Evolutionary conservation across 1,284 basidiomycete genomes (phyloP), one percentile per base, ranked within the genome.

Genomic region (Boletellus dicymbophilus): DNA sequence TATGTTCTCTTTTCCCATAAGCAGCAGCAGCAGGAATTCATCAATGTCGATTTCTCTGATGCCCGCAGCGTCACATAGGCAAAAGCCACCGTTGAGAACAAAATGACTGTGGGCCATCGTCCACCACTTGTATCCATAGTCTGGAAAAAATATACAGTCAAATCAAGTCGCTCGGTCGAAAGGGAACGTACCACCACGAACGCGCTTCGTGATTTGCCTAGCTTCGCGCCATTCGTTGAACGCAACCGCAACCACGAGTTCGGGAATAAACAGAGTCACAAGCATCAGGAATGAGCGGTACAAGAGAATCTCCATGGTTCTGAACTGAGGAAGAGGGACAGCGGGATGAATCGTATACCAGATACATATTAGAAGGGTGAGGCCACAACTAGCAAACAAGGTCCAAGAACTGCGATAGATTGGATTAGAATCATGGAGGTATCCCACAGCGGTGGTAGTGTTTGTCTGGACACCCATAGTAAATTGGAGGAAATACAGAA

Each of bases 271-370:
- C 8, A 70, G 33, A 2, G 61, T 58, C 4, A 53, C 37, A 5
- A 60, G 3, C 57, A 68, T 62, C 10, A 64, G 21, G 18, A 44
- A 36, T 4, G 58, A 3, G 8, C 58, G 53, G 7, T 55, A 51
- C 4, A 23, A 8, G 2, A 52, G 3, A 7, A 43, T 23, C 3
- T 27, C 16, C 15, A 50, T 37, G 18, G 21, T 37, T 8, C 38
- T 45, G 3, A 49, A 52, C 11, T 45, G 25, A 3, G 46, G 46
- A 0, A 38, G 34, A 5, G 69, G 65, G 16, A 73, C 52, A 41
- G 73, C 70, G 0, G 69, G 69, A 46, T 72, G 71, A 8, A 70
- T 51, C 0, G 69, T 58, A 6, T 66, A 48, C 68, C 69, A 72
- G 3, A 65, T 66, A 40, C 67, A 72, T 0, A 64, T 57, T n/a